Percentiles rank a stretch among this genome's conserved stretches.
These are phyloP conservation scores for Pelargonium cotyledonis DNA, from an alignment of 441 rosid species.

Conservation along the genomic window DNA sequence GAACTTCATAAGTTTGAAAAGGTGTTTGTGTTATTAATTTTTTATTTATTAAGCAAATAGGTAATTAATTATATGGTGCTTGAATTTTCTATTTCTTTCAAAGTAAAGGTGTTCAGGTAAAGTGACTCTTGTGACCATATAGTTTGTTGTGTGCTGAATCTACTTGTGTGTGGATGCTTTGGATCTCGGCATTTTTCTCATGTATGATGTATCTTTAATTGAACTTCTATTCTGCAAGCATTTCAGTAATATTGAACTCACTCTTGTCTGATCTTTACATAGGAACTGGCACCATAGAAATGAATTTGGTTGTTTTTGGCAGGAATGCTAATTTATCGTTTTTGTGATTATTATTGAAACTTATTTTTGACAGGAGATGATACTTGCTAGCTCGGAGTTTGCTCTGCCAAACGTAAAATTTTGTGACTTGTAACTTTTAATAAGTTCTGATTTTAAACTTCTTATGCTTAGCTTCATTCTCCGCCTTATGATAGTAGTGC, in stretches of 20 bases:
- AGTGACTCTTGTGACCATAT: not conserved
- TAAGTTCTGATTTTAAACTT: not conserved
- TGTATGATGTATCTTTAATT: not conserved
- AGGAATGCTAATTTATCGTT: not conserved
- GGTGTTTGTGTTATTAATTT: not conserved
- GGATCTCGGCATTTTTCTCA: not conserved
- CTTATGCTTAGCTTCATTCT: not conserved
- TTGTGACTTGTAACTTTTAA: not conserved
- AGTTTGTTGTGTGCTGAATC: not conserved
- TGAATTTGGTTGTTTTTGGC: not conserved
- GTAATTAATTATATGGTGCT: not conserved
- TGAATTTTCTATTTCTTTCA: not conserved
- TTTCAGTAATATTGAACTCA: no score
- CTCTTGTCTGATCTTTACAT: no score
- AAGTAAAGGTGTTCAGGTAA: no score
- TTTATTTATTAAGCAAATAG: not conserved
- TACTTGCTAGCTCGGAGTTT: conserved; percentile 42
- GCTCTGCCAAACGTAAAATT: conserved; percentile 35
- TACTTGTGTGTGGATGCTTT: not conserved
- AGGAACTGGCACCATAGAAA: no score
- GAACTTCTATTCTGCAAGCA: not conserved
- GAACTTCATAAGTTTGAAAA: not conserved
- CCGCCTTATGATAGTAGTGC: not conserved
- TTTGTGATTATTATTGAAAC: not conserved
- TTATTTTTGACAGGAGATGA: conserved; percentile 46